Base-by-base conservation (phyloP, 192 early-diverging fungal species). In the Coemansia sp. region DNA sequence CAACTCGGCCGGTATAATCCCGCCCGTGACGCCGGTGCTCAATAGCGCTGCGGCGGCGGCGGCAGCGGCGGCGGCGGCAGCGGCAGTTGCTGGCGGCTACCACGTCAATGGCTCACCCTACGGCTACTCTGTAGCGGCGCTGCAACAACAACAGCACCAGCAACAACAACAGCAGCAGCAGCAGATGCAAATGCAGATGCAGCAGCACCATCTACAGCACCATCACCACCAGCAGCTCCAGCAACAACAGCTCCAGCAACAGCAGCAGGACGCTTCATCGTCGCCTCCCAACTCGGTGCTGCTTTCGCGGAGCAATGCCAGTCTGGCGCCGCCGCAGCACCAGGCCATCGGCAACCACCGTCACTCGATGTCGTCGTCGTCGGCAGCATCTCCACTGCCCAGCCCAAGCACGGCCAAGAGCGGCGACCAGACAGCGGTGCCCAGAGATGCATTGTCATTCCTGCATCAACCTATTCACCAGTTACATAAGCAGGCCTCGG, bases 401-500 rank as follows among this genome's bases (percentile, higher is more conserved):
- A 75, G 72, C 63, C 78, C 78, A 11, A 61, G 62, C 42, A 60
- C 67, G 18, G 72, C 55, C 61, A 63, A 54, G 7, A 56, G 61
- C 64, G 56, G 38, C 54, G 64, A 57, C 25, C 45, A 38, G 64
- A 58, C 63, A 50, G 51, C 54, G 7, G 66, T 75, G 56, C 78
- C 78, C 32, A 67, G 64, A 31, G 78, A 81, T 60, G 78, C 78
- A 29, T 67, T 81, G 42, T 81, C 78, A 34, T 81, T 81, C 55
- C 57, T 81, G 63, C 78, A 81, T 69, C 78, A 81, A 64, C 72
- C 73, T 64, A 75, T 81, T 56, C 71, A 81, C 55, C 78, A 75
- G 62, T 58, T 81, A 50, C 72, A 81, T 65, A 74, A 81, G 69
- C 72, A 81, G 54, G 68, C 59, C 17, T 55, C 76, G 22, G 49